A percentile compares a stretch with the other conserved stretches of the same genome.
These are phyloP conservation scores for Aegle marmelos DNA, from an alignment of 345 rosid species.

Conservation along the genomic window DNA sequence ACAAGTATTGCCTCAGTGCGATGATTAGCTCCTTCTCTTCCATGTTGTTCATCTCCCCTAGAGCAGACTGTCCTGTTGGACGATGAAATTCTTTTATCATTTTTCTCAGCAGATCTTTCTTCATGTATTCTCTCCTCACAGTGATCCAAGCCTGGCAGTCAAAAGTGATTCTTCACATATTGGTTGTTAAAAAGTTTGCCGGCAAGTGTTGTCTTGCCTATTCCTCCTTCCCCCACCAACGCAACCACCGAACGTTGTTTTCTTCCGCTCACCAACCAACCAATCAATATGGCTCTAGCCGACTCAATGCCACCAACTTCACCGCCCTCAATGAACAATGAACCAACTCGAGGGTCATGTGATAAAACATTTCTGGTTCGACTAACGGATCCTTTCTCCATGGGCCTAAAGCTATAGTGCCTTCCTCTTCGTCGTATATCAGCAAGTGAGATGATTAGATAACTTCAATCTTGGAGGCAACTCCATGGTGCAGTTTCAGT, in stretches of 20 bases:
- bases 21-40: neutral
- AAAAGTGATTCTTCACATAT: neutral
- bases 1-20: slow-evolving; percentile 4
- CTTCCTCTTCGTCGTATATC: no score
- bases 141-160: slow-evolving; percentile 17
- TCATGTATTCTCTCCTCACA: no score
- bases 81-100: no score
- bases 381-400: neutral
- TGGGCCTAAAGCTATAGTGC: neutral
- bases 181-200: slow-evolving; percentile 3
- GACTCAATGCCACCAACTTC: slow-evolving; percentile 20
- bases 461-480: no score
- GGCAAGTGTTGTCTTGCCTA: slow-evolving; percentile 22
- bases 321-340: slow-evolving; percentile 10
- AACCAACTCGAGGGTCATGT: slow-evolving; percentile 1
- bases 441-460: no score
- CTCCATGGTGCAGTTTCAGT: no score
- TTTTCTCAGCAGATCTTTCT: no score
- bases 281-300: neutral
- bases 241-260: no score
- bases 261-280: neutral
- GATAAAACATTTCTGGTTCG: neutral
- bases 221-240: slow-evolving; percentile 9
- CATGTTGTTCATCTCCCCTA: no score
- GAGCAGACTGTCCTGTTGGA: no score